A percentile compares a stretch with the other conserved stretches of the same genome.
These are phyloP conservation scores for Steccherinum ochraceum DNA, from an alignment of 768 basidiomycete genomes.

Conservation along the genomic window DNA sequence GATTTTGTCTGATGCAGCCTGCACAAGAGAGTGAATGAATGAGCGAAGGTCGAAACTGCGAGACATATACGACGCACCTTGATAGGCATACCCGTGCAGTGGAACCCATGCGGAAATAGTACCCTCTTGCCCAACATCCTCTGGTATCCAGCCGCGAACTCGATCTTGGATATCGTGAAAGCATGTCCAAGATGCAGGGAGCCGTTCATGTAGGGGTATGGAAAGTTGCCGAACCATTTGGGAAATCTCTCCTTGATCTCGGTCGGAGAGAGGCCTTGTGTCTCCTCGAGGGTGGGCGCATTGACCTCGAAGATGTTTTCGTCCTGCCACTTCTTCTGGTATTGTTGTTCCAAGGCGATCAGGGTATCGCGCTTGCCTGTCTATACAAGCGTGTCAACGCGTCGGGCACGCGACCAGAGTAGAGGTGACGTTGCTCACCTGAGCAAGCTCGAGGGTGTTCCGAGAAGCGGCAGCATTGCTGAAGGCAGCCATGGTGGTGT, in stretches of 20 bases:
- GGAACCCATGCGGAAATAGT: conserved; percentile 96
- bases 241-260: conserved; percentile 74
- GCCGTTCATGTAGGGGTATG: conserved; percentile 98
- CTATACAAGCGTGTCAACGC: conserved; percentile 32
- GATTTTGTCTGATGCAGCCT: conserved; percentile 98
- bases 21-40: not conserved
- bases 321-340: conserved; percentile 75
- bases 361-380: conserved; percentile 92
- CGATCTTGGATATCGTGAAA: conserved; percentile 97
- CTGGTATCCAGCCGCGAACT: conserved; percentile 93
- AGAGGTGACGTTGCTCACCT: conserved; percentile 16
- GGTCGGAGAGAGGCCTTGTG: conserved; percentile 52
- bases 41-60: not conserved
- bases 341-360: conserved; percentile 74
- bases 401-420: not conserved
- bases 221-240: conserved; percentile 97
- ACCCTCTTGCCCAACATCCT: conserved; percentile 92
- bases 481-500: not conserved
- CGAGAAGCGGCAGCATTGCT: conserved; percentile 10
- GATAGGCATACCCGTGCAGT: conserved; percentile 99
- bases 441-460: conserved; percentile 26
- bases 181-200: conserved; percentile 95
- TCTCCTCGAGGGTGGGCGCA: conserved; percentile 66
- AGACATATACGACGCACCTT: conserved; percentile 58
- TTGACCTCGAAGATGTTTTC: conserved; percentile 80